Evolutionary conservation across 2,329 filamentous ascomycete genomes (phyloP), one percentile per base, ranked within the genome.

Genomic region (Diplodia scrobiculata): DNA sequence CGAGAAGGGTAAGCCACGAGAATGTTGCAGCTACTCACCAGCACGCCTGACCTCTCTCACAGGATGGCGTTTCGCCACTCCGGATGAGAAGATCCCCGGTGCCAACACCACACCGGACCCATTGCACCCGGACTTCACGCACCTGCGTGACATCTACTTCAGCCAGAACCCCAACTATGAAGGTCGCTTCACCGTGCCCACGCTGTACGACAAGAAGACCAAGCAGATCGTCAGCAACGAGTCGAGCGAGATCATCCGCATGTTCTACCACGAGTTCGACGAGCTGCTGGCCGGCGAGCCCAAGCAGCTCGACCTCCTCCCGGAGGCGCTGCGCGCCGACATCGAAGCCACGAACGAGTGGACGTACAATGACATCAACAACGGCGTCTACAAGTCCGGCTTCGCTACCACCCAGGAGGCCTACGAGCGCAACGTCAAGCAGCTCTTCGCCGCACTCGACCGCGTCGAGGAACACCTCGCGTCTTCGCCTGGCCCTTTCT

Each of bases 201-300:
- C 91, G 2, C 83, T 97, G 65, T 96, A 90, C 80, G 91, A 96
- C 79, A 91, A 87, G 79, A 87, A 89, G 80, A 79, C 82, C 63
- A 84, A 88, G 72, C 85, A 82, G 38, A 96, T 97, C 73, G 92
- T 97, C 68, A 95, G 85, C 85, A 97, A 97, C 71, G 93, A 97
- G 84, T 92, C 90, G 77, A 88, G 89, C 70, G 93, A 97, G 80
- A 97, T 97, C 75, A 88, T 97, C 76, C 88, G 93, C 74, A 96
- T 97, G 91, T 82, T 97, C 68, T 91, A 91, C 75, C 84, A 84
- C 50, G 91, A 87, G 76, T 98, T 98, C 75, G 88, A 98, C 67
- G 74, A 79, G 47, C 55, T 83, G 27, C 70, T 84, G n/a, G 77
- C 77, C 1, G 77, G 79, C 6, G 74, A 81, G 70, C 79, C 79